These are phyloP conservation scores for Daucus carota DNA, from an alignment of 129 eudicot genomes.

Conservation along the genomic window DNA sequence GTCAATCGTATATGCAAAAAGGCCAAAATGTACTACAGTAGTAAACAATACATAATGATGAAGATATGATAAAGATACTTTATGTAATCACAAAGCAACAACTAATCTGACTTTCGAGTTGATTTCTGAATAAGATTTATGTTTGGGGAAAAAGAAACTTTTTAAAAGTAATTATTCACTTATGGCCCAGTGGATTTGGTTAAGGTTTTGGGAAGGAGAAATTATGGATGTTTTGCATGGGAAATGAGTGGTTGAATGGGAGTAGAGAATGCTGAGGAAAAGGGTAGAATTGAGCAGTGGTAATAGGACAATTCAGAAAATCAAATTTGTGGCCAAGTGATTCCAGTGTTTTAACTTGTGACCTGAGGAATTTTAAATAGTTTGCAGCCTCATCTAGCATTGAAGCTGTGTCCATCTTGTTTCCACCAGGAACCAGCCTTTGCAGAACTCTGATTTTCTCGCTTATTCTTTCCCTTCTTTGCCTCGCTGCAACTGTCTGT, in stretches of 20 bases:
- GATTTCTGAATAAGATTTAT: background rate
- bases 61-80: background rate
- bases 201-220: slow-evolving; percentile 29
- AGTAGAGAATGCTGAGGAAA: slow-evolving; percentile 16
- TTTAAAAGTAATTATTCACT: slow-evolving; percentile 6
- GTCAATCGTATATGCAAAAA: background rate
- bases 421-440: slow-evolving; percentile 83
- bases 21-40: background rate
- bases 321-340: slow-evolving; percentile 38
- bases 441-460: slow-evolving; percentile 87
- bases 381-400: slow-evolving; percentile 98
- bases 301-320: slow-evolving; percentile 19
- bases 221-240: slow-evolving; percentile 47
- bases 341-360: slow-evolving; percentile 74
- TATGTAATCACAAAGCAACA: too few species aligned
- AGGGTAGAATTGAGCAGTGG: slow-evolving; percentile 3
- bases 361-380: slow-evolving; percentile 75
- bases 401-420: slow-evolving; percentile 92
- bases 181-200: slow-evolving; percentile 19
- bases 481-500: slow-evolving; percentile 93
- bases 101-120: background rate
- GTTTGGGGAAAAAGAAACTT: background rate
- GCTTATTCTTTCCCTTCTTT: slow-evolving; percentile 80
- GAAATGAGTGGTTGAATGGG: slow-evolving; percentile 37
- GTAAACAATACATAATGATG: background rate